Evolutionary conservation across 2,329 filamentous ascomycete species (phyloP), one percentile per base, ranked within the genome.

Genomic region (Colletotrichum eremochloae): DNA sequence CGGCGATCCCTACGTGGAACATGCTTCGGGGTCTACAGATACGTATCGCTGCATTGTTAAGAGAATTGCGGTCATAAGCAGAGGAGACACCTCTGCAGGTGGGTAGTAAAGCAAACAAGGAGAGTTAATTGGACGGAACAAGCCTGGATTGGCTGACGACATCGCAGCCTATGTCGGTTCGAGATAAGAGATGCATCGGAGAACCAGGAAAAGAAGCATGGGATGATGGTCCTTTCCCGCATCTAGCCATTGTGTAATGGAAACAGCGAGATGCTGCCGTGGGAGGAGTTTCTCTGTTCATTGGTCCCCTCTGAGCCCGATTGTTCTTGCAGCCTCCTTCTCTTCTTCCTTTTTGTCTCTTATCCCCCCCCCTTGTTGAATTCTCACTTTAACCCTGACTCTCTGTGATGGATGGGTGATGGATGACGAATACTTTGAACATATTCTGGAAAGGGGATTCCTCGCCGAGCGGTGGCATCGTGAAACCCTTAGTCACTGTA

Each of bases 271-370:
- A 63, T n/a, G 71, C 63, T 36, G 50, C 55, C 57, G 52, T 38
- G 69, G 69, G 63, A 63, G 40, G 11, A 31, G 61, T 63, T 42
- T 61, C 33, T 36, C 20, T 33, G 64, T 24, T 44, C 36, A 8
- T 20, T 56, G 29, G 20, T n/a, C 31, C 31, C 24, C 18, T 9
- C 20, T 8, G 46, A 55, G 50, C 36, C 58, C 78, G 12, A 81
- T 79, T 81, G 82, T 81, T 36, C 20, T 29, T 55, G 57, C 62
- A 48, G 64, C 38, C 44, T n/a, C 24, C 63, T 63, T 67, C 9
- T n/a, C 62, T 68, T 71, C 5, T 20, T 29, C 9, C n/a, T 36
- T 20, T 36, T 44, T 18, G 24, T 15, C 12, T 40, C n/a, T 38
- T 14, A 44, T 6, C 18, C 40, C 8, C 11, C 29, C 36, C 44